Percentiles rank a stretch among this genome's conserved stretches.
phyloP scores from a whole-genome alignment of 495 filamentous ascomycete species.

The Xylaria curta region DNA sequence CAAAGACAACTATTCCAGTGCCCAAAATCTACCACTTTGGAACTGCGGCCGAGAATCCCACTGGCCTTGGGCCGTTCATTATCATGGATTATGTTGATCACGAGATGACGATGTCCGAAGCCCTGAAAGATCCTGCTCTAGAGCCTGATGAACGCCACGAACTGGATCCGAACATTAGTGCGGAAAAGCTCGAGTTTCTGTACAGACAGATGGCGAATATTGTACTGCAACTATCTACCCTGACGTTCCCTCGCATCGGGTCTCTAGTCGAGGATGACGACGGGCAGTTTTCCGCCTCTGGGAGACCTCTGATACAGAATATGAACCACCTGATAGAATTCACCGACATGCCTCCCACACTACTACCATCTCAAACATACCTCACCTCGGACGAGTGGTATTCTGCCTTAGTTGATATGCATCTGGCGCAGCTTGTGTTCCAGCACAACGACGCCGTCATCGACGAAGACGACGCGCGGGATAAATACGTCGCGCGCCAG shows the following conservation, averaged over 20 bases:
- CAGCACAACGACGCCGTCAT: not conserved
- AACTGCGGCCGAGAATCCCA: conserved; percentile 37
- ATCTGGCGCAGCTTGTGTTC: conserved; percentile 28
- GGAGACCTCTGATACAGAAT: conserved; percentile 38
- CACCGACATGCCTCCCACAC: conserved; percentile 31
- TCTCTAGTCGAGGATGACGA: conserved; percentile 36
- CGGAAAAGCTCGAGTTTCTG: not conserved
- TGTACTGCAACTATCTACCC: conserved; percentile 44
- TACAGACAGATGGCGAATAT: conserved; percentile 40
- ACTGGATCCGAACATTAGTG: not conserved
- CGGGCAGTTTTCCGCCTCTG: conserved; percentile 25
- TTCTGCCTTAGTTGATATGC: conserved; percentile 48
- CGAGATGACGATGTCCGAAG: not conserved
- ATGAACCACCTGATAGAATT: conserved; percentile 37
- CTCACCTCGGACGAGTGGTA: conserved; percentile 45
- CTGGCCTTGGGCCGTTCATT: conserved; percentile 51
- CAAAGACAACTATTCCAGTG: conserved; percentile 50
- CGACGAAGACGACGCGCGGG: conserved; percentile 43
- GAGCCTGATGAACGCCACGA: conserved; percentile 26
- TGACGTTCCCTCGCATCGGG: conserved; percentile 44
- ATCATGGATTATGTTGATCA: conserved; percentile 50
- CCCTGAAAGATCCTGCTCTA: not conserved
- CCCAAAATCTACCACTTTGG: conserved; percentile 47
- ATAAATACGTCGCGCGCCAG: conserved; percentile 44
- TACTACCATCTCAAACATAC: conserved; percentile 28